Evolutionary conservation across 2,329 filamentous ascomycete species (phyloP).

Genomic region (Piedraia hortae): DNA sequence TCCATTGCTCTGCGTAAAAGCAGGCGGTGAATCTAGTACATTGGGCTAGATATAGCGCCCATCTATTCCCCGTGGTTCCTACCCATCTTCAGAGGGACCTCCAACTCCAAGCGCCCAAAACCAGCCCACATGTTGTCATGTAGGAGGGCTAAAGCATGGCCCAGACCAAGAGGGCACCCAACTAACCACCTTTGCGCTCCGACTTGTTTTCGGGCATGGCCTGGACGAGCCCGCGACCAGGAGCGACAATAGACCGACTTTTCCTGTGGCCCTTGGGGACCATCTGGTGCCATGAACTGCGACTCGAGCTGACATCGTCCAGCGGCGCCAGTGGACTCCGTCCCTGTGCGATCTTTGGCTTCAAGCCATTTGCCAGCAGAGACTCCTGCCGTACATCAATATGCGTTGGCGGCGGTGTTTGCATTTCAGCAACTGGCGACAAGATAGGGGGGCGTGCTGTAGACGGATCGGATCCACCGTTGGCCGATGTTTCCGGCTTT

Average conservation of each 20-base stretch:
- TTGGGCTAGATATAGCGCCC: no score
- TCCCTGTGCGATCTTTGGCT: conserved; percentile 9
- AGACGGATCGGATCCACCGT: conserved; percentile 4
- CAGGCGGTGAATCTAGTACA: no score
- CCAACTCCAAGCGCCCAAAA: no score
- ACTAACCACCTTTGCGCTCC: conserved; percentile 14
- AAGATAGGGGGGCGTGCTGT: conserved; percentile 17
- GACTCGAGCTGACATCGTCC: background rate
- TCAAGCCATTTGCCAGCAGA: conserved; percentile 7
- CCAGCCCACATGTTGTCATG: no score
- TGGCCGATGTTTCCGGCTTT: conserved; percentile 1
- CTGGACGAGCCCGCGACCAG: conserved; percentile 10
- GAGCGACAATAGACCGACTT: conserved; percentile 6
- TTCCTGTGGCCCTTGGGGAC: conserved; percentile 9
- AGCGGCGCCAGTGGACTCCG: background rate
- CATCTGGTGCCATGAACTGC: conserved; percentile 6
- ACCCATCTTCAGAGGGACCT: no score
- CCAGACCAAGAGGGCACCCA: no score
- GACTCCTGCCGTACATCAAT: conserved; percentile 20
- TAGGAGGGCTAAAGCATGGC: no score
- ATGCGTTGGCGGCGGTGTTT: conserved; percentile 40
- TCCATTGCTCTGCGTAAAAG: no score
- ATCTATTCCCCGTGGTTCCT: no score
- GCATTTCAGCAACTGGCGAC: conserved; percentile 47
- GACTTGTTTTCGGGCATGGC: conserved; percentile 15